Conservation (phyloP, 345 rosid genomes). For the Euphorbia peplus region DNA sequence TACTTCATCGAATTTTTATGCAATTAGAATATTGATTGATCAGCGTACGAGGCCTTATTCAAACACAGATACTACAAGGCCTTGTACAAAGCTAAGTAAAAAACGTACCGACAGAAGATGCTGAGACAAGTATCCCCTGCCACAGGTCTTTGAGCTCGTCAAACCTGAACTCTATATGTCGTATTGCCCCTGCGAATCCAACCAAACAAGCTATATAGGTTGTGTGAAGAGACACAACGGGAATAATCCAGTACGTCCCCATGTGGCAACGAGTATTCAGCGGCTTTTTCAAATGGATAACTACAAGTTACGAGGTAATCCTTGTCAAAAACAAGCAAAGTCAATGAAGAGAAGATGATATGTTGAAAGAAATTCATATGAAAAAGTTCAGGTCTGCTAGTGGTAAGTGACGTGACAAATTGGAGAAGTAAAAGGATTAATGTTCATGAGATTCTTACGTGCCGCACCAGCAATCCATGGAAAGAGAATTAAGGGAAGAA, state of each 20-base stretch:
- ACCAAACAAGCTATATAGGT: slow-evolving; percentile 53
- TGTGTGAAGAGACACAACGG: slow-evolving; percentile 52
- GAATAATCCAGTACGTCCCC: slow-evolving; percentile 52
- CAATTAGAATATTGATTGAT: neutral
- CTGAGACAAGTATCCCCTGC: slow-evolving; percentile 75
- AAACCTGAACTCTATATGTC: slow-evolving; percentile 81
- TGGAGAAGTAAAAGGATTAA: slow-evolving; percentile 9
- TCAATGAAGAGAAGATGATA: neutral
- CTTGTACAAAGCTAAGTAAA: slow-evolving; percentile 10
- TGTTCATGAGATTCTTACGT: slow-evolving; percentile 41
- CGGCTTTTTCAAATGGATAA: slow-evolving; percentile 55
- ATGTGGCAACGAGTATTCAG: slow-evolving; percentile 60
- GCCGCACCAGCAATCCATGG: slow-evolving; percentile 79
- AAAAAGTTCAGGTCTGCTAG: neutral
- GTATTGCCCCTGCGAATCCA: slow-evolving; percentile 57
- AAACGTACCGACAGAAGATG: slow-evolving; percentile 53
- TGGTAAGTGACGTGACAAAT: slow-evolving; percentile 1
- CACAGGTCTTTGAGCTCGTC: slow-evolving; percentile 84
- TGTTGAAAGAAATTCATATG: neutral
- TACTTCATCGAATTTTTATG: neutral
- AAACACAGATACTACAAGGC: neutral
- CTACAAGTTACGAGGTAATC: slow-evolving; percentile 36
- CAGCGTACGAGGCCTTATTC: neutral
- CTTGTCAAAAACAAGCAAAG: slow-evolving; percentile 23
- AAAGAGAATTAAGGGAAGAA: slow-evolving; percentile 63